A percentile compares a stretch with the other conserved stretches of the same genome.
Evolutionary conservation across 441 rosid genomes (phyloP).

Genomic region (Omphalea diandra): DNA sequence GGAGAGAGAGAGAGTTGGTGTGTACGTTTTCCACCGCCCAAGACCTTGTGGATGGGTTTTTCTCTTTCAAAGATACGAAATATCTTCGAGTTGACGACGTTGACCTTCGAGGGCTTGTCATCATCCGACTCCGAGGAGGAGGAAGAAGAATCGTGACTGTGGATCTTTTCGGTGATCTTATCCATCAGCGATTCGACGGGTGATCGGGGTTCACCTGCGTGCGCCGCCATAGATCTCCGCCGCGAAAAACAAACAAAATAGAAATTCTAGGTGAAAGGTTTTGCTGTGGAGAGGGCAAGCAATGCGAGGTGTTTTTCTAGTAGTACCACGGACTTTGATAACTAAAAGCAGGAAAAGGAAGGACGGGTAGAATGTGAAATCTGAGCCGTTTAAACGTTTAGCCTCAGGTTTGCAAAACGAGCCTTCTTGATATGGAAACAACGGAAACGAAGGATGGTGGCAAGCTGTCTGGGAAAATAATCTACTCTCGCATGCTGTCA

Average conservation of each 20-base stretch:
- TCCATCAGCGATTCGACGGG: conserved; percentile 28
- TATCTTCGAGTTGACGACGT: conserved; percentile 37
- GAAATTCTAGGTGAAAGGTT: background rate
- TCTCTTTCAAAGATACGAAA: conserved; percentile 57
- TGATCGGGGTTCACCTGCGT: conserved; percentile 21
- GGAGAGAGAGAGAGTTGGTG: background rate
- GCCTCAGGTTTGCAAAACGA: conserved; percentile 4
- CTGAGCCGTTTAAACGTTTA: conserved; percentile 4
- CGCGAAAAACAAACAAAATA: background rate
- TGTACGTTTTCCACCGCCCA: conserved; percentile 67
- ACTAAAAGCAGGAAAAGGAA: background rate
- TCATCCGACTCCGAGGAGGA: conserved; percentile 47
- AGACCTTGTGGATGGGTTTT: conserved; percentile 54
- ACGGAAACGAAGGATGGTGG: conserved; percentile 14
- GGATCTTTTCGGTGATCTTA: conserved; percentile 42
- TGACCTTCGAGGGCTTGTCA: conserved; percentile 28
- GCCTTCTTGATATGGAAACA: conserved; percentile 20
- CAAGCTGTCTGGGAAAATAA: conserved; percentile 4
- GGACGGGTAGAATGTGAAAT: background rate
- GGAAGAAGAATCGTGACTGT: conserved; percentile 29
- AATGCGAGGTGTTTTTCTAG: background rate
- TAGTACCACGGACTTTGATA: background rate
- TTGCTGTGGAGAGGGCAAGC: background rate
- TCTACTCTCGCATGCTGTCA: background rate
- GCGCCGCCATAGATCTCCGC: conserved; percentile 14